Conservation (phyloP, 169 alveolate species). For the Sarcocystis neurona region DNA sequence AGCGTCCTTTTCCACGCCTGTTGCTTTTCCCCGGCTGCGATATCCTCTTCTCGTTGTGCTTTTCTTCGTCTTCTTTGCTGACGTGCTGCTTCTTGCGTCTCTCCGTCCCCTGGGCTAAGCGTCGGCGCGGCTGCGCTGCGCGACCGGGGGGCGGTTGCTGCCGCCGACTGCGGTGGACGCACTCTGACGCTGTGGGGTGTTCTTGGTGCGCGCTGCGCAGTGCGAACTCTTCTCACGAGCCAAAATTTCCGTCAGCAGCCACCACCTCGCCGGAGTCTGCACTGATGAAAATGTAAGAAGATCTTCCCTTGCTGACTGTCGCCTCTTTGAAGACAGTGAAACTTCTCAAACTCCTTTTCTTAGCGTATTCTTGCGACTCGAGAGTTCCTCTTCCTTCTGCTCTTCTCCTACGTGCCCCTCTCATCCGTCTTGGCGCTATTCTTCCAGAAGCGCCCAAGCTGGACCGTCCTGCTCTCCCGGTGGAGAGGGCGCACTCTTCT, state of each 20-base stretch:
- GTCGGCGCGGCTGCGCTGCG: background rate
- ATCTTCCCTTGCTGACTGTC: too few species aligned
- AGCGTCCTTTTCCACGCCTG: background rate
- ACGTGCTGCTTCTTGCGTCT: too few species aligned
- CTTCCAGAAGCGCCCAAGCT: too few species aligned
- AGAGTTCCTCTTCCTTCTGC: background rate
- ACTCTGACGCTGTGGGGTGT: background rate
- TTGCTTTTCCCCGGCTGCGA: background rate
- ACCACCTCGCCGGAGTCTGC: conserved; percentile 63
- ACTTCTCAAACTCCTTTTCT: background rate
- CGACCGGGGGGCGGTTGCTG: background rate
- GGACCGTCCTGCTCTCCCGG: too few species aligned
- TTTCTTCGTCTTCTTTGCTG: background rate
- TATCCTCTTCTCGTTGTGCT: background rate
- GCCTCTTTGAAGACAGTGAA: background rate
- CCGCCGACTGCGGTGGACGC: background rate
- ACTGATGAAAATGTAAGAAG: conserved; percentile 66
- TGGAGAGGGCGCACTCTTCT: too few species aligned
- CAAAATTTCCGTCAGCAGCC: conserved; percentile 40
- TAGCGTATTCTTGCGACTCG: background rate
- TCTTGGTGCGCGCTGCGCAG: background rate
- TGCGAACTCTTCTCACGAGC: conserved; percentile 56
- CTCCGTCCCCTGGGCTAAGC: too few species aligned
- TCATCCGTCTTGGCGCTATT: too few species aligned
- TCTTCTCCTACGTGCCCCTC: background rate